These are phyloP conservation scores for Moricandia moricandioides DNA, from an alignment of 345 rosid genomes.

Conservation along the genomic window DNA sequence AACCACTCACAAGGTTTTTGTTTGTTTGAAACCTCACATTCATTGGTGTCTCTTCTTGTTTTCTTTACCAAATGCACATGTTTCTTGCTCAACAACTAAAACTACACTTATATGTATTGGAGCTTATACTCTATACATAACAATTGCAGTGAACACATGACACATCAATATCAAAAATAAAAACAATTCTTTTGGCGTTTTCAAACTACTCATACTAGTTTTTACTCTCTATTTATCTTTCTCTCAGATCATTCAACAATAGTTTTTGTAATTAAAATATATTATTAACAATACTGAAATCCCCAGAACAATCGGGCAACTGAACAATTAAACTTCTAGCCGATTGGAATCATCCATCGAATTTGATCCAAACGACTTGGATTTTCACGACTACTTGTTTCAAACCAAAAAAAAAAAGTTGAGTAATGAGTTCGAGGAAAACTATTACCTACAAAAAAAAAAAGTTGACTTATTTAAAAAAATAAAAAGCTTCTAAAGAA, in stretches of 20 bases:
- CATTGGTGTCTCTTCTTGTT: not conserved
- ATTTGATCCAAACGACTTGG: not conserved
- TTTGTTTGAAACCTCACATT: not conserved
- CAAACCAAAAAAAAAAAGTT: not conserved
- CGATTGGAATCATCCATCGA: not conserved
- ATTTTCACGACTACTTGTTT: not conserved
- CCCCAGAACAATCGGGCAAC: not conserved
- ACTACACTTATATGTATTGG: not conserved
- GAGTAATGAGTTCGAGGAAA: slow-evolving; percentile 10
- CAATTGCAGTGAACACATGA: slow-evolving; percentile 9
- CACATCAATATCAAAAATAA: slow-evolving; percentile 1
- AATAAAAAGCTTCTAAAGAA: not conserved
- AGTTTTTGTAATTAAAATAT: not conserved
- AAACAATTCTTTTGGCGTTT: slow-evolving; percentile 24
- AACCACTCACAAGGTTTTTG: not conserved
- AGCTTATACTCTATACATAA: not conserved
- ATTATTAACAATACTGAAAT: not conserved
- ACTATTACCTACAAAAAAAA: not conserved
- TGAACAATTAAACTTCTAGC: not conserved
- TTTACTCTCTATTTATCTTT: not conserved
- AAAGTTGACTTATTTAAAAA: not conserved
- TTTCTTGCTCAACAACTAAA: not conserved
- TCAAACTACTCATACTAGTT: slow-evolving; percentile 14
- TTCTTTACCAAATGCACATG: not conserved
- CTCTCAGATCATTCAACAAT: not conserved